Evolutionary conservation across 257 asterid species (phyloP).

Genomic region (Solanum piurae): DNA sequence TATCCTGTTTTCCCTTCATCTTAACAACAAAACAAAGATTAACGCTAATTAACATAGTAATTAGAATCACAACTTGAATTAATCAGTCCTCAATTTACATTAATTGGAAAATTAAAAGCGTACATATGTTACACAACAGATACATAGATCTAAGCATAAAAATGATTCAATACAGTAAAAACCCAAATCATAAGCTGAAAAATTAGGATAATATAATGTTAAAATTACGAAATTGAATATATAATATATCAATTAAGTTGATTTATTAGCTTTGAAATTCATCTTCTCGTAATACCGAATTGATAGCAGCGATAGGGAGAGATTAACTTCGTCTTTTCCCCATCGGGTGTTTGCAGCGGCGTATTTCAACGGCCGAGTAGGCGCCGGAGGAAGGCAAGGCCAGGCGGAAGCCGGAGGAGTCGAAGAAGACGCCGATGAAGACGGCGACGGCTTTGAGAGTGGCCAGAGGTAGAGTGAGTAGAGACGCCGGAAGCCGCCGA

Average conservation of each 20-base stretch:
- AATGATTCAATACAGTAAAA: neutral
- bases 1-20: neutral
- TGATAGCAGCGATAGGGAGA: constrained; percentile 77
- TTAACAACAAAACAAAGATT: neutral
- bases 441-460: constrained; percentile 47
- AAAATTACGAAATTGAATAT: neutral
- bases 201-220: neutral
- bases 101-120: neutral
- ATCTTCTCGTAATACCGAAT: constrained; percentile 82
- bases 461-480: constrained; percentile 82
- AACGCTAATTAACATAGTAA: neutral
- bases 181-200: neutral
- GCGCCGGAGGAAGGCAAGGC: constrained; percentile 54
- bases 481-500: constrained; percentile 89
- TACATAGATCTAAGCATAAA: neutral
- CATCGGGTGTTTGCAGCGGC: constrained; percentile 45
- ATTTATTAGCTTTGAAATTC: constrained; percentile 50
- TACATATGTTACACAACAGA: neutral
- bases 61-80: neutral
- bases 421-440: constrained; percentile 25
- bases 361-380: constrained; percentile 22
- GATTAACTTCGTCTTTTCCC: constrained; percentile 96
- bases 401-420: constrained; percentile 30
- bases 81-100: neutral
- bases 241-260: constrained; percentile 2